Evolutionary conservation across 2,329 filamentous ascomycete species (phyloP), one percentile per base, ranked within the genome.

Genomic region (Plectosphaerella sp.): DNA sequence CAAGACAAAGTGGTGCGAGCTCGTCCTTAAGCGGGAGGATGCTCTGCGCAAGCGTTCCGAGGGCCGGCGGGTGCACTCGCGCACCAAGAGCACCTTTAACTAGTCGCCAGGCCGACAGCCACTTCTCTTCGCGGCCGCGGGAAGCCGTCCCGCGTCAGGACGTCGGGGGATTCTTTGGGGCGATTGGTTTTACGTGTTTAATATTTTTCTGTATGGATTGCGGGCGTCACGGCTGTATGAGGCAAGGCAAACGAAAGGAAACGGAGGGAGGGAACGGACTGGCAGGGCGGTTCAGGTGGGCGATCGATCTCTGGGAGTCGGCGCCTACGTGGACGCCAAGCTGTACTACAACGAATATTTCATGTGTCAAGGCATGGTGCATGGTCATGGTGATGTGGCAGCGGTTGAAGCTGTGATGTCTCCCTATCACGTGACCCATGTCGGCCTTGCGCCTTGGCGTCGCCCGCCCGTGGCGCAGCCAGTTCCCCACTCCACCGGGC

Each of bases 1-100:
- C 51, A 75, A 76, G 61, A 73, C 77, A 54, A 83, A 83, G 68
- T 88, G 85, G 85, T 87, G 83, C 61, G 84, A 87, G 55, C 68
- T 86, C 58, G 79, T 88, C 55, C 72, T 88, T 57, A 84, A 84
- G 73, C 71, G 78, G 58, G 83, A 87, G 61, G 82, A 83, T 62
- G 71, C 79, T 52, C 62, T 82, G n/a, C 78, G 79, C 49, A 76
- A 77, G 52, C 74, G 79, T 52, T 72, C 77, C 33, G 79, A 80
- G 55, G 73, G 74, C 51, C 71, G 69, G 48, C 67, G 79, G 55
- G 72, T 76, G 48, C 78, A 83, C 60, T 78, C 78, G 53, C 72
- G 80, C 45, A 80, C 79, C 56, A 84, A 83, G 74, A 84, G 80
- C 65, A 79, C 76, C 70, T 75, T 76, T 59, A 59, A 74, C 58